Percentiles rank a stretch among this genome's conserved stretches.
phyloP scores from a whole-genome alignment of 495 filamentous ascomycete species.

The Massariosphaeria phaeospora region DNA sequence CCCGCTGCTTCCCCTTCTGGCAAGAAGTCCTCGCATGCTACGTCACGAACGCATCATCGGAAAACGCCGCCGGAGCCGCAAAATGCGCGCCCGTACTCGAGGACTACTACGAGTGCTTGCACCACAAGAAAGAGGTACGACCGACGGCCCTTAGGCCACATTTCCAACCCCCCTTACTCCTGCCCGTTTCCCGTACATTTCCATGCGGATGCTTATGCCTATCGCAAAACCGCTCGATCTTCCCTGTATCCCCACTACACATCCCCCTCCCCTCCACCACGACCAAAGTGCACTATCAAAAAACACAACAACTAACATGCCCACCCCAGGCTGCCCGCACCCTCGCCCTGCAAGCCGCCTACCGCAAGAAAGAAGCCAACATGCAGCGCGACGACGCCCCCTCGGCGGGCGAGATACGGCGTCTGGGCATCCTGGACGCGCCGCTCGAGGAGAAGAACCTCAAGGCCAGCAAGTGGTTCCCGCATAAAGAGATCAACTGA shows the following conservation, averaged over 20 bases:
- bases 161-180: not conserved
- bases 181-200: not conserved
- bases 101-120: slow-evolving; percentile 97
- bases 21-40: slow-evolving; percentile 55
- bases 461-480: slow-evolving; percentile 36
- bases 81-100: slow-evolving; percentile 87
- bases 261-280: not conserved
- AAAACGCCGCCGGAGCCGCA: slow-evolving; percentile 73
- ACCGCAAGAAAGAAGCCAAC: slow-evolving; percentile 72
- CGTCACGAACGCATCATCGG: slow-evolving; percentile 44
- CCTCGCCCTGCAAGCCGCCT: slow-evolving; percentile 74
- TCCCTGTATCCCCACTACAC: not conserved
- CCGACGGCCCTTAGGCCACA: not conserved
- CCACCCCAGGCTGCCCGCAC: slow-evolving; percentile 67
- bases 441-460: slow-evolving; percentile 72
- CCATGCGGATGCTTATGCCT: not conserved
- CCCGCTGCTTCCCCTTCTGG: slow-evolving; percentile 98
- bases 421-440: slow-evolving; percentile 67
- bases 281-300: not conserved
- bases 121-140: slow-evolving; percentile 94
- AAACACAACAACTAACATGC: not conserved
- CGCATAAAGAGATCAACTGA: slow-evolving; percentile 42
- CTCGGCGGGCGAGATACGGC: slow-evolving; percentile 72
- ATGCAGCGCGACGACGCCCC: slow-evolving; percentile 71
- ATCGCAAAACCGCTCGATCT: too few relatives aligned